Base-by-base conservation (phyloP, 805 yeast species). In the Clavispora santaluciae region DNA sequence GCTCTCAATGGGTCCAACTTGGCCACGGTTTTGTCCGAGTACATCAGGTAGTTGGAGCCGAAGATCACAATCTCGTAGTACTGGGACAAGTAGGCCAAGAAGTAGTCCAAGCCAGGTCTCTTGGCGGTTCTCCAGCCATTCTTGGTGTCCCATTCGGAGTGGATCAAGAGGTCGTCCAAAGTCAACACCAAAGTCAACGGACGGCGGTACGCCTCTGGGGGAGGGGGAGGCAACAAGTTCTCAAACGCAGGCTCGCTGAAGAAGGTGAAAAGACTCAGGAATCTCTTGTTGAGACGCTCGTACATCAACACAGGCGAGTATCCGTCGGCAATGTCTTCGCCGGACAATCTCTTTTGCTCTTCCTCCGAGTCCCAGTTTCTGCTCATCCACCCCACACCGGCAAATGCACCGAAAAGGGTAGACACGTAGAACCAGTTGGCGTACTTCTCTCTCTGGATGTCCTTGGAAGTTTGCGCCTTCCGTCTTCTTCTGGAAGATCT, bases 51-150 rank as follows among this genome's bases (percentile, higher is more conserved):
- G 60, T 86, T 86, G 45, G 89, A 81, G 24, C 91, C 79, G 61
- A 93, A 93, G 35, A 95, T 69, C 39, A 93, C 98, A 60, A 93
- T 83, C 70, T 93, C 99, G 66, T 91, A 93, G 72, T 89, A 91
- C 68, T 87, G 95, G 6, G 96, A 86, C 54, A 93, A 72, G 66
- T 93, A 93, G 22, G 95, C 96, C 60, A 93, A 70, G 68, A 93
- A 93, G 72, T 93, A 93, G 64, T 95, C 99, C 46, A 88, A 81
- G 48, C 99, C 99, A 24, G 99, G 98, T 71, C 99, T 87, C 73
- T 93, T 93, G 22, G 96, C 98, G 12, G 97, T 91, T 69, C 93
- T 83, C 99, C 99, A 93, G 40, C 99, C 99, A 59, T 79, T 75
- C 63, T 86, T 80, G 51, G 87, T 79, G 42, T 86, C 78, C 99